Conservation (phyloP, 108 stramenopile species). For the Fragilaria crotonensis region DNA sequence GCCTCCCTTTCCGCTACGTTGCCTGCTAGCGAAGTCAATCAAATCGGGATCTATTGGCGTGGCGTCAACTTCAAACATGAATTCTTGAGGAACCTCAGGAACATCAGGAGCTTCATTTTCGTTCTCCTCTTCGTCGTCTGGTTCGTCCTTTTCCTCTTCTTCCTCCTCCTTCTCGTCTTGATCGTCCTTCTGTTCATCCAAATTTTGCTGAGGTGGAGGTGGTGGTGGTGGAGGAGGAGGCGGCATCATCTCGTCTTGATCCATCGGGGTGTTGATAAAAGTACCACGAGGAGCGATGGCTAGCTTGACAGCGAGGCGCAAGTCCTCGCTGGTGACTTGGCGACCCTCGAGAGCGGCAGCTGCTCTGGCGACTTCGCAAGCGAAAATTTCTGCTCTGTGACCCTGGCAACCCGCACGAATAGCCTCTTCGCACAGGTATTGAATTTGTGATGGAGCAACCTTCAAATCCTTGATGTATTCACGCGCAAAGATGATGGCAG, state of each 20-base stretch:
- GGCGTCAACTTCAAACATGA: conserved; percentile 95
- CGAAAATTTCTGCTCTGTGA: conserved; percentile 96
- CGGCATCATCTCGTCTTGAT: conserved; percentile 70
- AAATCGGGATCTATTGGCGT: conserved; percentile 96
- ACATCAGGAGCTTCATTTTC: conserved; percentile 74
- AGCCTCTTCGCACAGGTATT: conserved; percentile 95
- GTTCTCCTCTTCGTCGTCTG: conserved; percentile 67
- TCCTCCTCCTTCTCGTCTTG: conserved; percentile 83
- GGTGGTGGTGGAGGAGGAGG: conserved; percentile 93
- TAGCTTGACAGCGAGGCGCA: conserved; percentile 87
- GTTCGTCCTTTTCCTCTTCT: conserved; percentile 39
- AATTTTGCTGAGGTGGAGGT: conserved; percentile 76
- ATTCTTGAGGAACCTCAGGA: conserved; percentile 91
- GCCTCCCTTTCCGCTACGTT: conserved; percentile 85
- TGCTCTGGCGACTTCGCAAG: conserved; percentile 85
- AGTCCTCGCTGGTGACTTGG: conserved; percentile 77
- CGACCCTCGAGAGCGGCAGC: conserved; percentile 90
- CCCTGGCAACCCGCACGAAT: conserved; percentile 93
- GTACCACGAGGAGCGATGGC: conserved; percentile 94
- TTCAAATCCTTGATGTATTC: conserved; percentile 82
- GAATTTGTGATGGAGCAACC: conserved; percentile 80
- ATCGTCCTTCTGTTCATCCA: conserved; percentile 73
- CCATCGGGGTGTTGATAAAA: conserved; percentile 83
- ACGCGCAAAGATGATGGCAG: conserved; percentile 90
- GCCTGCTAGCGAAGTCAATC: conserved; percentile 74